A percentile compares a stretch with the other conserved stretches of the same genome.
Evolutionary conservation across 306 rosid genomes (phyloP).

Genomic region (Gillenia trifoliata): DNA sequence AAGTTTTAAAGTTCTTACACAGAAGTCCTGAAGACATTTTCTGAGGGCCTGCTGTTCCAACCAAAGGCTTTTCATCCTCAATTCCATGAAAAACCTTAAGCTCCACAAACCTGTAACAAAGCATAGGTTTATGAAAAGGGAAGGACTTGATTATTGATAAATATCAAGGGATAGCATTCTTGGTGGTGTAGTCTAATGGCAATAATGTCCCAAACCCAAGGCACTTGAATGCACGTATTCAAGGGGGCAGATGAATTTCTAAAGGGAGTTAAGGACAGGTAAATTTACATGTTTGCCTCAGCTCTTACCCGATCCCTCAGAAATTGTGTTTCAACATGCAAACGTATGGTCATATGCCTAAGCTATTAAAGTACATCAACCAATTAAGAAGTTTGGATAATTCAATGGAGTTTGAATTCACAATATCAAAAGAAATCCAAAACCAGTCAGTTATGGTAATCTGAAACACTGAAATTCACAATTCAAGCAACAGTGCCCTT

Average conservation of each 20-base stretch:
- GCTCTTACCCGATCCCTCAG: background rate
- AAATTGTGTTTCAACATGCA: background rate
- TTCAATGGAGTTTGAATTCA: background rate
- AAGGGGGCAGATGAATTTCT: background rate
- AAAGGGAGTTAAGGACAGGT: background rate
- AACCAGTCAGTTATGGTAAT: background rate
- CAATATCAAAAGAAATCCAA: background rate
- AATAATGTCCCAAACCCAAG: background rate
- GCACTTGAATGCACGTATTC: background rate
- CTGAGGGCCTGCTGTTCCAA: conserved; percentile 60
- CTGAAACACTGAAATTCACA: background rate
- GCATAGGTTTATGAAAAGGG: background rate
- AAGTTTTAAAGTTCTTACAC: conserved; percentile 38
- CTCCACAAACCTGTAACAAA: conserved; percentile 59
- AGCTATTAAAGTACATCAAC: background rate
- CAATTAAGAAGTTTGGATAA: too few species aligned
- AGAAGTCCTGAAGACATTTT: conserved; percentile 75
- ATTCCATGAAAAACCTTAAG: conserved; percentile 76
- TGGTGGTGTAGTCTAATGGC: background rate
- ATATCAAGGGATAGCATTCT: background rate
- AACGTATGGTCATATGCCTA: background rate
- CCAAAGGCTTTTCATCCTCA: conserved; percentile 58
- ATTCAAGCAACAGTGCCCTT: background rate
- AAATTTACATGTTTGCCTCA: too few species aligned
- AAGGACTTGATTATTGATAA: background rate